These are phyloP conservation scores for Saccharomycopsis schoenii DNA, from an alignment of 805 yeast genomes.

Conservation along the genomic window DNA sequence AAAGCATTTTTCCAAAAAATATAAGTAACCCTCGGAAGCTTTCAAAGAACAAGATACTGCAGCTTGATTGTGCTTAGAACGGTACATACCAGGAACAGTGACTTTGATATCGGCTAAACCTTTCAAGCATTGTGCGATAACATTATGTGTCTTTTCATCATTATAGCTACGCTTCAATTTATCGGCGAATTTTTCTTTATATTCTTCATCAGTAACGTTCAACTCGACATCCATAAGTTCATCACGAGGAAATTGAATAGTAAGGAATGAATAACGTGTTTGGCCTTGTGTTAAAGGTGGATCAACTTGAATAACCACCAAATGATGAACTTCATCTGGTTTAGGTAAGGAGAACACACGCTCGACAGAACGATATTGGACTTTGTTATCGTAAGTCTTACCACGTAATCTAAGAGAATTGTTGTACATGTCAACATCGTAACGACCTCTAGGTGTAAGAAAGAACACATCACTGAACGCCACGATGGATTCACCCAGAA, in stretches of 20 bases:
- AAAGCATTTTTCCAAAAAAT: conserved; percentile 86
- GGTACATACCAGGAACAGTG: conserved; percentile 74
- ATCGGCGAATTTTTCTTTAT: conserved; percentile 62
- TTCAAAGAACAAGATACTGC: conserved; percentile 88
- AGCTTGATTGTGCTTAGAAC: conserved; percentile 66
- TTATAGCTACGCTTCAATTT: conserved; percentile 56
- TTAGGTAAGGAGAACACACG: conserved; percentile 87
- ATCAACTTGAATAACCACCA: conserved; percentile 81
- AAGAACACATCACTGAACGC: conserved; percentile 85
- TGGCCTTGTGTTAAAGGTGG: conserved; percentile 98
- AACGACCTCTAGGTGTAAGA: conserved; percentile 97
- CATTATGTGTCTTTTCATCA: conserved; percentile 78
- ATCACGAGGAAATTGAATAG: conserved; percentile 78
- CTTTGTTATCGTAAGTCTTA: conserved; percentile 93
- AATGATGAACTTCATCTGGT: conserved; percentile 86
- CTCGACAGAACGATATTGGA: conserved; percentile 83
- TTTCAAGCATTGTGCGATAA: conserved; percentile 76
- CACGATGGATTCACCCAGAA: conserved; percentile 89
- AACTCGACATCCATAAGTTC: conserved; percentile 88
- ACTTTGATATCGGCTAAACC: conserved; percentile 85
- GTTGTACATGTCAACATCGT: conserved; percentile 89
- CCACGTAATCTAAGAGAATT: conserved; percentile 86
- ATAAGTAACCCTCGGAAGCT: conserved; percentile 90
- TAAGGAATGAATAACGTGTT: conserved; percentile 88
- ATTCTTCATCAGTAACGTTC: conserved; percentile 76